These are phyloP conservation scores for Zalaria obscura DNA, from an alignment of 2,329 filamentous ascomycete species.

Conservation along the genomic window DNA sequence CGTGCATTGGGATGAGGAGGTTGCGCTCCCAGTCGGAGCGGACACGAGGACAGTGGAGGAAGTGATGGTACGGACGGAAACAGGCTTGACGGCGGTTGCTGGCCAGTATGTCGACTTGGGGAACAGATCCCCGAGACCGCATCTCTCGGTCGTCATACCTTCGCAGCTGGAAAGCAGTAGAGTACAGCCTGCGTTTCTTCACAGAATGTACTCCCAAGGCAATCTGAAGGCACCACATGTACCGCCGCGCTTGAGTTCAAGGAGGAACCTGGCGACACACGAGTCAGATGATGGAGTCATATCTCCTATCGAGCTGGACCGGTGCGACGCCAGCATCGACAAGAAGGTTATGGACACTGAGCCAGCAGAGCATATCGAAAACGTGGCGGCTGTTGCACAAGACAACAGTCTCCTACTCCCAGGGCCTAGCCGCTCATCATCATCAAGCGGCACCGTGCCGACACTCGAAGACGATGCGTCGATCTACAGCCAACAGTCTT, in stretches of 20 bases:
- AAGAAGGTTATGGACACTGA: no score
- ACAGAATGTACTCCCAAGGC: no score
- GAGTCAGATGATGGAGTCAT: no score
- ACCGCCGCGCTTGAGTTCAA: conserved; percentile 7
- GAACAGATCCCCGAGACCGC: conserved; percentile 4
- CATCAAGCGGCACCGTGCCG: conserved; percentile 19
- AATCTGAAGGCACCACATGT: conserved; percentile 2
- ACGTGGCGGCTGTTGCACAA: neutral
- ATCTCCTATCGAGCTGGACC: no score
- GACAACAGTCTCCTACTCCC: neutral
- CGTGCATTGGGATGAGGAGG: conserved; percentile 23
- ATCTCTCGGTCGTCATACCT: conserved; percentile 12
- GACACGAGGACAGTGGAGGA: no score
- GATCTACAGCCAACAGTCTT: conserved; percentile 23
- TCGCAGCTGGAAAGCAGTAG: no score
- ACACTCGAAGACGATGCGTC: conserved; percentile 15
- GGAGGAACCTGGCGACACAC: neutral
- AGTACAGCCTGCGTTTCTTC: no score
- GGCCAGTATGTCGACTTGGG: no score
- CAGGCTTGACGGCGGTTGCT: no score
- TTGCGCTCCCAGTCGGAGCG: neutral
- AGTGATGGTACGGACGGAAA: no score
- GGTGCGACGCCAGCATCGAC: no score
- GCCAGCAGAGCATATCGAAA: no score
- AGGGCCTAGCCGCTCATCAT: conserved; percentile 11